phyloP scores from a whole-genome alignment of 2,329 filamentous ascomycete species.

The Ceratocystis variospora region DNA sequence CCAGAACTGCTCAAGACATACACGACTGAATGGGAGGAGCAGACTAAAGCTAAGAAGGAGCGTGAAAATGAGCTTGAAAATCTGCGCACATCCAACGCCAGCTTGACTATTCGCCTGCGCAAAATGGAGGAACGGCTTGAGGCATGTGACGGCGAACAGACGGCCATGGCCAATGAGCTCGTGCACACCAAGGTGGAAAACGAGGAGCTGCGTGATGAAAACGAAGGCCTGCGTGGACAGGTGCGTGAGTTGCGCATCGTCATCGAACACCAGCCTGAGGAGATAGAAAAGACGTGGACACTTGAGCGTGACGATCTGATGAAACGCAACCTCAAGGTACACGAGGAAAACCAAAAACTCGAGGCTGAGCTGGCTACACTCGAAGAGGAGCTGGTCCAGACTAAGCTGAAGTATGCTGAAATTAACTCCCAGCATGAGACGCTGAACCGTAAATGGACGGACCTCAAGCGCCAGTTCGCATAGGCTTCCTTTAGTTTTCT shows the following conservation, averaged over 20 bases:
- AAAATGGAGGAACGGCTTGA: constrained; percentile 78
- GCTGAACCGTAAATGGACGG: constrained; percentile 62
- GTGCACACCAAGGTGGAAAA: constrained; percentile 90
- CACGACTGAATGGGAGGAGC: constrained; percentile 81
- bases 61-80: constrained; percentile 68
- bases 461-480: constrained; percentile 49
- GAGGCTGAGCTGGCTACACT: constrained; percentile 86
- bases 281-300: constrained; percentile 70
- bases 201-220: constrained; percentile 74
- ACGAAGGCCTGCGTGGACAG: constrained; percentile 74
- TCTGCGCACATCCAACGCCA: constrained; percentile 52
- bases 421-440: constrained; percentile 58
- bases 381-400: constrained; percentile 80
- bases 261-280: constrained; percentile 76
- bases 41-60: constrained; percentile 66
- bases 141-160: constrained; percentile 78
- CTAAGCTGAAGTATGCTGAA: constrained; percentile 92
- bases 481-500: constrained; percentile 21
- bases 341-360: constrained; percentile 77
- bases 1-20: constrained; percentile 71
- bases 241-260: constrained; percentile 73
- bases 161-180: constrained; percentile 77
- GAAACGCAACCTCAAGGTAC: constrained; percentile 81
- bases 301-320: constrained; percentile 83
- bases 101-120: constrained; percentile 62